Percentiles rank a stretch among this genome's conserved stretches.
These are phyloP conservation scores for Saccharata proteae DNA, from an alignment of 2,329 filamentous ascomycete genomes.

Conservation along the genomic window DNA sequence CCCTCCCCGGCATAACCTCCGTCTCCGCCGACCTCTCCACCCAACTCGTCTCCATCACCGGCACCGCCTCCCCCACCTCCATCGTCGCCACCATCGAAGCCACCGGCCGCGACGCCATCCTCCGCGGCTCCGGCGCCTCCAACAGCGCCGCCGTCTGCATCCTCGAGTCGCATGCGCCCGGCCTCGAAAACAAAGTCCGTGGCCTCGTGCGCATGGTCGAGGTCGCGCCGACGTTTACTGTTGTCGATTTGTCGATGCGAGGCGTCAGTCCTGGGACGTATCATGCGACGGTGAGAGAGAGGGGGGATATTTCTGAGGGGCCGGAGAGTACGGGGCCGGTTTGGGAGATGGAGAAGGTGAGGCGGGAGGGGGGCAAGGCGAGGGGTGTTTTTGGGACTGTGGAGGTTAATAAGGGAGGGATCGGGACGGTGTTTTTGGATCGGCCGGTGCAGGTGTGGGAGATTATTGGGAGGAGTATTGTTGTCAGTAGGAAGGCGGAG, in stretches of 20 bases:
- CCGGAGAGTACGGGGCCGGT: conserved; percentile 72
- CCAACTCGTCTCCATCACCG: conserved; percentile 74
- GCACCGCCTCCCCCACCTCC: conserved; percentile 79
- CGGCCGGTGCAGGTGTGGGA: conserved; percentile 85
- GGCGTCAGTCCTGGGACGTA: conserved; percentile 75
- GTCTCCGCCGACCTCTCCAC: conserved; percentile 72
- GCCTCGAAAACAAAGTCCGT: conserved; percentile 56
- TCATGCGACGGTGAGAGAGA: conserved; percentile 71
- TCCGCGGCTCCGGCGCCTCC: conserved; percentile 75
- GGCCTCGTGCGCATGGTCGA: conserved; percentile 92
- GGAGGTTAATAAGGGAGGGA: conserved; percentile 61
- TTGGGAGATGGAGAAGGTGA: conserved; percentile 49
- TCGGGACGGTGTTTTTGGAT: conserved; percentile 71
- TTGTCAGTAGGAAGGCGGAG: conserved; percentile 60
- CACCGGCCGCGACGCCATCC: conserved; percentile 85
- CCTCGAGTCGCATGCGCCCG: conserved; percentile 65
- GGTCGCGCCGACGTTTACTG: conserved; percentile 62
- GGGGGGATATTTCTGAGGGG: conserved; percentile 75
- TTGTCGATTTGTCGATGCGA: conserved; percentile 78
- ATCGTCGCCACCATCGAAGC: conserved; percentile 82
- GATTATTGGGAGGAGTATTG: conserved; percentile 84
- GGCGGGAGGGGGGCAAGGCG: conserved; percentile 28
- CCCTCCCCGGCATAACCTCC: conserved; percentile 47
- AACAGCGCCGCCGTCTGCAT: conserved; percentile 92
- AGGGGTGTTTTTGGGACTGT: conserved; percentile 63